Conservation (phyloP, 768 basidiomycete species). For the Hemileccinum impolitum region DNA sequence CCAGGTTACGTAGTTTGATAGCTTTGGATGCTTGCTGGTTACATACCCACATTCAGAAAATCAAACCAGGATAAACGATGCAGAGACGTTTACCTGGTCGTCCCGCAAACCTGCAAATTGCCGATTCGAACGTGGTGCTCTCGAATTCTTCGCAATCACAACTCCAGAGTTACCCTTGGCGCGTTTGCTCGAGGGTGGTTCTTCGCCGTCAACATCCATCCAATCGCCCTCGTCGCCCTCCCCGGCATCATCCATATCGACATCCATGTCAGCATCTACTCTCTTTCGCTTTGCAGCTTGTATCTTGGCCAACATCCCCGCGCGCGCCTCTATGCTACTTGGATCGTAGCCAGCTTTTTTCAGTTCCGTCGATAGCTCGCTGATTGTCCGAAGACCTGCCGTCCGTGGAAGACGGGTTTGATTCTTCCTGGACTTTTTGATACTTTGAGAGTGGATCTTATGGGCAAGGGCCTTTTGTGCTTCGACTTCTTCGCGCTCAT, state of each 20-base stretch:
- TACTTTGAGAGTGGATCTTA: conserved; percentile 68
- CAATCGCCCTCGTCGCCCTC: conserved; percentile 42
- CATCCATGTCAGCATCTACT: conserved; percentile 49
- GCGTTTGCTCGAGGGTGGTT: conserved; percentile 53
- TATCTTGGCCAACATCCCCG: conserved; percentile 73
- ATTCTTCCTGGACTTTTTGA: conserved; percentile 89
- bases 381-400: conserved; percentile 59
- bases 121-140: conserved; percentile 68
- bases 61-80: not conserved
- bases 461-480: conserved; percentile 55
- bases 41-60: not conserved
- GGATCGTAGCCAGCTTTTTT: conserved; percentile 91
- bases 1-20: conserved; percentile 77
- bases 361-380: conserved; percentile 75
- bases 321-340: conserved; percentile 84
- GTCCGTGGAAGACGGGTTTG: conserved; percentile 73
- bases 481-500: conserved; percentile 74
- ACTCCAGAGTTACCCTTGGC: conserved; percentile 60
- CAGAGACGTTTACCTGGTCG: conserved; percentile 43
- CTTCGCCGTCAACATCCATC: conserved; percentile 55
- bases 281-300: conserved; percentile 62
- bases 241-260: conserved; percentile 55
- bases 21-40: conserved; percentile 77
- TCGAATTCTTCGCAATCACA: conserved; percentile 45
- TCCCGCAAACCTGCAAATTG: conserved; percentile 78